Conservation (phyloP, 1,284 basidiomycete genomes). For the Cryptococcus sp. region DNA sequence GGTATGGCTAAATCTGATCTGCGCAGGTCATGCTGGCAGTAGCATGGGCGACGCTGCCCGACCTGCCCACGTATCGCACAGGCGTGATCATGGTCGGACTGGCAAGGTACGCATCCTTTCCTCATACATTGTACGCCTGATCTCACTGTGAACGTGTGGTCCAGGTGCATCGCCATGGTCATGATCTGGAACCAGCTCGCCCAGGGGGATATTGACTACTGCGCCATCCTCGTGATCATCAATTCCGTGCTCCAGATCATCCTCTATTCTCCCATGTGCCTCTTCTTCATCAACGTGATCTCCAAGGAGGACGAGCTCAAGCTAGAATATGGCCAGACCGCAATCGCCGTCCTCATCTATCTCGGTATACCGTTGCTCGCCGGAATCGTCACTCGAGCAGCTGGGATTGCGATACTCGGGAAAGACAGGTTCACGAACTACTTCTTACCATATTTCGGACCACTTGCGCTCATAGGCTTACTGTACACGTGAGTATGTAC, state of each 20-base stretch:
- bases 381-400: constrained; percentile 68
- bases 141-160: constrained; percentile 1
- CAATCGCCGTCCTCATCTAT: constrained; percentile 72
- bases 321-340: constrained; percentile 68
- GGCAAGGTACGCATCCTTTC: constrained; percentile 51
- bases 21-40: constrained; percentile 70
- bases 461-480: constrained; percentile 70
- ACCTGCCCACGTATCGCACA: constrained; percentile 60
- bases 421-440: constrained; percentile 59
- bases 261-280: constrained; percentile 72
- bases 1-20: background rate
- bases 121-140: background rate
- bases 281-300: constrained; percentile 76
- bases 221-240: constrained; percentile 66
- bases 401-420: constrained; percentile 58
- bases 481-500: constrained; percentile 55
- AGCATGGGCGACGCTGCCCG: constrained; percentile 83
- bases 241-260: constrained; percentile 70
- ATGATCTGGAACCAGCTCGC: constrained; percentile 84
- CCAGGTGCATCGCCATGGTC: constrained; percentile 67
- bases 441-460: constrained; percentile 71
- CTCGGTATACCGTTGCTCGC: constrained; percentile 70
- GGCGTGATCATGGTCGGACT: constrained; percentile 65
- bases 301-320: constrained; percentile 57
- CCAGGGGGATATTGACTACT: constrained; percentile 71